A percentile compares a stretch with the other conserved stretches of the same genome.
Conservation (phyloP, 2,329 filamentous ascomycete genomes). For the Colletotrichum shisoi region DNA sequence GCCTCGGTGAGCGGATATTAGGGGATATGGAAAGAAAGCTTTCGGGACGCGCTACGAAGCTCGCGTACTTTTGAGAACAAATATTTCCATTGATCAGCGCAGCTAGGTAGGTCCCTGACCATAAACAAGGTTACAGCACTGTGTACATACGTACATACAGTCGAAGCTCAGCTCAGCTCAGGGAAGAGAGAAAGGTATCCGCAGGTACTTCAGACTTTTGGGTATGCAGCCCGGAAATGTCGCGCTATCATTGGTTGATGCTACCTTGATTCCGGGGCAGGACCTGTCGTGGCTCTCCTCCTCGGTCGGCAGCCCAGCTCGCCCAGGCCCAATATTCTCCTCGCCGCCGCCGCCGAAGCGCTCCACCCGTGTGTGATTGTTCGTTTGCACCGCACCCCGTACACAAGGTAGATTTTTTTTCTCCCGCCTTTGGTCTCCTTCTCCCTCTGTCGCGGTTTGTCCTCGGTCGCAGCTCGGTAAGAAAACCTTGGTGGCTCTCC, state of each 20-base stretch:
- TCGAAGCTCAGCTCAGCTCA: not conserved
- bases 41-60: too few relatives aligned
- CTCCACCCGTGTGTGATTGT: conserved; percentile 8
- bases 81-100: not conserved
- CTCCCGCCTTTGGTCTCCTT: not conserved
- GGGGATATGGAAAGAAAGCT: too few relatives aligned
- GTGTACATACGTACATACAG: not conserved
- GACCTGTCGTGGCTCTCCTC: conserved; percentile 2
- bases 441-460: not conserved
- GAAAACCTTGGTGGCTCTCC: conserved; percentile 1
- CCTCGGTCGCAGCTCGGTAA: not conserved
- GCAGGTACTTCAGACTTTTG: not conserved
- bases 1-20: too few relatives aligned
- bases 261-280: not conserved
- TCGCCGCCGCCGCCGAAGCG: conserved; percentile 6
- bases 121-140: conserved; percentile 2
- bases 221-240: not conserved
- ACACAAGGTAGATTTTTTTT: not conserved
- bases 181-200: not conserved
- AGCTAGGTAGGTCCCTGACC: not conserved
- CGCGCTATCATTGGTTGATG: conserved; percentile 4
- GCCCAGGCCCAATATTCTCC: not conserved
- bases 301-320: conserved; percentile 8
- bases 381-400: too few relatives aligned
- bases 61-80: not conserved